Conservation (phyloP, 805 yeast species). For the Metschnikowia gelsemii region DNA sequence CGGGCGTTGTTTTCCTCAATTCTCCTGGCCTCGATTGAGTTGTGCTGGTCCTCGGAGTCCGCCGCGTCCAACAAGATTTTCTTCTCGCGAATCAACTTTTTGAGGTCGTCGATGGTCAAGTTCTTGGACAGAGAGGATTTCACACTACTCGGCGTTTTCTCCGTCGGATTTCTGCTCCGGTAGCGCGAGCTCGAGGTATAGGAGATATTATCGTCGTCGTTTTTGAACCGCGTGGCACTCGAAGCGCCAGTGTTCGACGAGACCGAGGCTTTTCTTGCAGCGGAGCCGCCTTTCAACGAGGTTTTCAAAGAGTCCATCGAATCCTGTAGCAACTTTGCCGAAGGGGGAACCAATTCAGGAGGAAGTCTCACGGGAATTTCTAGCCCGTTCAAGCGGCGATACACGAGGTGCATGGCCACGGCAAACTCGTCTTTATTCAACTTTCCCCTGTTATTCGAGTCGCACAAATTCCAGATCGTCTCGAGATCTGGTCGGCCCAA, state of each 20-base stretch:
- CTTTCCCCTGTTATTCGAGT: conserved; percentile 76
- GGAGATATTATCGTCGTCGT: conserved; percentile 66
- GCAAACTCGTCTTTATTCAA: conserved; percentile 89
- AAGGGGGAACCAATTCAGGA: conserved; percentile 86
- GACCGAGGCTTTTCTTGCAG: conserved; percentile 19
- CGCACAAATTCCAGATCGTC: conserved; percentile 87
- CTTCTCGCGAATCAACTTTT: conserved; percentile 69
- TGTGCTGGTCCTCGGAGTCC: conserved; percentile 62
- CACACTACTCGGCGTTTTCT: conserved; percentile 16
- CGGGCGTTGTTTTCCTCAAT: conserved; percentile 42
- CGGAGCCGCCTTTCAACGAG: conserved; percentile 45
- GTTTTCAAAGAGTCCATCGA: conserved; percentile 70
- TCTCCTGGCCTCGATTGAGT: conserved; percentile 31
- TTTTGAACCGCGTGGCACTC: conserved; percentile 52
- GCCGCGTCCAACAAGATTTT: conserved; percentile 66
- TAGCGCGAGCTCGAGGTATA: conserved; percentile 71
- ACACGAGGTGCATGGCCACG: conserved; percentile 95
- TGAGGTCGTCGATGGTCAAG: conserved; percentile 52
- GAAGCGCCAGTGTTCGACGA: conserved; percentile 24
- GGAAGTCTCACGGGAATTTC: conserved; percentile 83
- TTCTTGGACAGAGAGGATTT: conserved; percentile 32
- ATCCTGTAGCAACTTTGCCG: conserved; percentile 70
- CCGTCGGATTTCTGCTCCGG: conserved; percentile 36
- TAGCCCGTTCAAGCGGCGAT: conserved; percentile 83
- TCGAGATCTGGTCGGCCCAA: conserved; percentile 82